Evolutionary conservation across 2,329 filamentous ascomycete species (phyloP), one percentile per base, ranked within the genome.

Genomic region (Niveomyces coronatus): DNA sequence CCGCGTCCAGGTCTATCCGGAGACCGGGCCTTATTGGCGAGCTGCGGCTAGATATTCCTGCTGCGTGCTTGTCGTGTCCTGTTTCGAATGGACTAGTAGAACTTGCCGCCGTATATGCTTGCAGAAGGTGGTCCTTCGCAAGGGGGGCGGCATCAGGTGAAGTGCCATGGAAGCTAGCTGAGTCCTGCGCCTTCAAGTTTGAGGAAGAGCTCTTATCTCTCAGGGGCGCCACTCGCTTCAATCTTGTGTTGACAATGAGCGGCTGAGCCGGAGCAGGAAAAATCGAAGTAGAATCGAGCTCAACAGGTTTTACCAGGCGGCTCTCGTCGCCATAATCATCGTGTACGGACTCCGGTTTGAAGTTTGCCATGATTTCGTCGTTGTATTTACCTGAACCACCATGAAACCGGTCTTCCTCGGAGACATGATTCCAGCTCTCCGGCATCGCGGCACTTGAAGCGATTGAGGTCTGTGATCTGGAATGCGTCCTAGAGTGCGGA

Each of bases 1-100:
- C 83, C 4, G 84, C 84, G 52, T 88, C 80, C 17, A 95, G 81
- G 53, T 95, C 79, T 4, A 95, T 64, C 24, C 74, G 76, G 4
- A 85, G 83, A 22, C 89, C 88, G 34, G 73, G 63, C 47, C 70
- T 64, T 40, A 79, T 65, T 10, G 69, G 71, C 9, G 75, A 77
- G 17, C 76, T 41, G 17, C 34, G 47, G 14, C 64, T 62, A 45
- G 63, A 28, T 10, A 70, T 19, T 47, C 47, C n/a, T 47, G 52
- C 52, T 3, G 51, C 45, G 27, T 44, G 47, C 17, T 46, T 49
- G n/a, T 48, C 24, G 18, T 30, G 26, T 52, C 9, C 27, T n/a
- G 53, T 44, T 11, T 56, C 60, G 6, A 58, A 52, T 6, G 64
- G 56, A 29, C 67, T 62, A 6, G 60, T 58, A 16, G 66, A 58